Percentiles rank a stretch among this genome's conserved stretches.
Evolutionary conservation across 352 stramenopile species (phyloP).

Genomic region (Phytopythium oedochilum): DNA sequence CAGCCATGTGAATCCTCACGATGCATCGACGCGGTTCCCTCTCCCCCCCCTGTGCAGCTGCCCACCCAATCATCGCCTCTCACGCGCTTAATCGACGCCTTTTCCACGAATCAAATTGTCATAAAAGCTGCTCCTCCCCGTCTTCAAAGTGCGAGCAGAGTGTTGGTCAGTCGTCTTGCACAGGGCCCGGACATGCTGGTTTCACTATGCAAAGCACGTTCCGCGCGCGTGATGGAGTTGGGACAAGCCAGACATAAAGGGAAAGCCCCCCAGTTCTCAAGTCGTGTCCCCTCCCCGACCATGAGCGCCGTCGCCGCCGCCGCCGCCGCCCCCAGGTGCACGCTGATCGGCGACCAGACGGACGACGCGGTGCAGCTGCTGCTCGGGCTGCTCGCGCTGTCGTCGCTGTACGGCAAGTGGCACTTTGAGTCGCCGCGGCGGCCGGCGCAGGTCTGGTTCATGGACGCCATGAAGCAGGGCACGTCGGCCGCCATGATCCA

Average conservation of each 20-base stretch:
- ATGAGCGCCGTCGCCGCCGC: background rate
- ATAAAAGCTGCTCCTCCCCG: background rate
- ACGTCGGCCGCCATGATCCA: slow-evolving; percentile 75
- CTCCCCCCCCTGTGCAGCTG: too few relatives aligned
- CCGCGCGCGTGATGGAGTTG: background rate
- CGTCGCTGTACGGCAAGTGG: slow-evolving; percentile 76
- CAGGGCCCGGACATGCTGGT: background rate
- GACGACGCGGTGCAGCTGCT: slow-evolving; percentile 74
- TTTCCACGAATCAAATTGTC: background rate
- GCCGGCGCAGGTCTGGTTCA: slow-evolving; percentile 68
- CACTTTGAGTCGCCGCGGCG: slow-evolving; percentile 61
- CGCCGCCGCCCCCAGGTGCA: slow-evolving; percentile 30
- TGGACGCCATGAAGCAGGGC: slow-evolving; percentile 83
- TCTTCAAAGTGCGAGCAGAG: slow-evolving; percentile 2
- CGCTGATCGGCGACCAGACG: slow-evolving; percentile 61
- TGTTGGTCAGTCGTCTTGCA: background rate
- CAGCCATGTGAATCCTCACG: too few relatives aligned
- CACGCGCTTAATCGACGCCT: background rate
- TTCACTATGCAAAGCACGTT: background rate
- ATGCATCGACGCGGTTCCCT: too few relatives aligned
- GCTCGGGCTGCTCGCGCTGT: slow-evolving; percentile 72
- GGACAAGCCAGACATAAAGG: background rate
- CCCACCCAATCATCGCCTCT: too few relatives aligned
- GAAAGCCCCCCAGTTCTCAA: background rate
- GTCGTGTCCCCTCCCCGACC: background rate